phyloP scores from a whole-genome alignment of 331 rosid species.

The Quercus lobata region DNA sequence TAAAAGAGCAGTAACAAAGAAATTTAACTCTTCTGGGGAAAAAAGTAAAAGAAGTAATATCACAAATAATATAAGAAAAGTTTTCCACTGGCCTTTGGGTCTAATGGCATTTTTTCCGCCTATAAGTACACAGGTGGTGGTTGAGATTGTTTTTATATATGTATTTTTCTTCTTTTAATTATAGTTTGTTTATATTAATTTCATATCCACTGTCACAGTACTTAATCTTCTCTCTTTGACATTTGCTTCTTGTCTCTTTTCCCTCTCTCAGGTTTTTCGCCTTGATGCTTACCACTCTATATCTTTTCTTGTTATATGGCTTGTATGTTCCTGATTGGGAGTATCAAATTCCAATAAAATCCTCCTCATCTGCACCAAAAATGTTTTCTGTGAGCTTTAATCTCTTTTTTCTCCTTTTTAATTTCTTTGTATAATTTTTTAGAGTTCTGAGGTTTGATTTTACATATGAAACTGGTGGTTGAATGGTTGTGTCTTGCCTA shows the following conservation, averaged over 20 bases:
- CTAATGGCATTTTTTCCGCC: no score
- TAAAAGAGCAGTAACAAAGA: background rate
- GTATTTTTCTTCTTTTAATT: no score
- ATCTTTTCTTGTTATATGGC: constrained; percentile 62
- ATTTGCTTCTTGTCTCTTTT: background rate
- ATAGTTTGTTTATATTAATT: background rate
- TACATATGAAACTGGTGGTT: background rate
- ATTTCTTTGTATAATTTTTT: background rate
- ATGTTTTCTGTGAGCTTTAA: constrained; percentile 57
- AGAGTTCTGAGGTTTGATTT: background rate
- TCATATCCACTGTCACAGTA: background rate
- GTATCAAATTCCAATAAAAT: constrained; percentile 53
- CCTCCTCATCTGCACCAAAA: constrained; percentile 41
- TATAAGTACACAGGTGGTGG: no score
- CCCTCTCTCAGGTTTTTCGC: constrained; percentile 50
- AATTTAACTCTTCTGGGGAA: background rate
- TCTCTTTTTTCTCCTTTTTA: background rate
- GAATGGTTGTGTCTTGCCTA: background rate
- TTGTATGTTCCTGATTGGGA: constrained; percentile 90
- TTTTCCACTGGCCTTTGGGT: no score
- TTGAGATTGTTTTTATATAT: no score
- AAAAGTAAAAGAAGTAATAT: background rate
- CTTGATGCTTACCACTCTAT: constrained; percentile 45
- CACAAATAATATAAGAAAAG: no score
- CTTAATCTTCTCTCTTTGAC: background rate